These are phyloP conservation scores for Aspergillus puulaauensis DNA, from an alignment of 2,329 filamentous ascomycete genomes.

Conservation along the genomic window DNA sequence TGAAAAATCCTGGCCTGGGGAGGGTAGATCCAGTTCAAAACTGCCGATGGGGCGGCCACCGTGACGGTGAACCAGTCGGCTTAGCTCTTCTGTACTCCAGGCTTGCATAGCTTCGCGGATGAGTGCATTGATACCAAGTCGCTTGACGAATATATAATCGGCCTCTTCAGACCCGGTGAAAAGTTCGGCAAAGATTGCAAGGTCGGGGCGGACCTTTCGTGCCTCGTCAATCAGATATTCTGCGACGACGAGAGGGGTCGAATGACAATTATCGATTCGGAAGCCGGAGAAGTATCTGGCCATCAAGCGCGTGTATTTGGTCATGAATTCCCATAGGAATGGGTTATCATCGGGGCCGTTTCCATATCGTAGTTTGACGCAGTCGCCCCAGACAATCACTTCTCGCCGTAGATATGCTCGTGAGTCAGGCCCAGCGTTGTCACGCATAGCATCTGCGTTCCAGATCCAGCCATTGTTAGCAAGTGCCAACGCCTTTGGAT, in stretches of 20 bases:
- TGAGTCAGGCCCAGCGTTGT: conserved; percentile 88
- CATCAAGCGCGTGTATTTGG: conserved; percentile 83
- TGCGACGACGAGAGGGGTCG: conserved; percentile 89
- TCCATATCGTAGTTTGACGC: conserved; percentile 94
- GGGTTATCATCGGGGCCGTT: conserved; percentile 78
- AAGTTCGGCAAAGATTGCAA: conserved; percentile 91
- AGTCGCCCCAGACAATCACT: conserved; percentile 98
- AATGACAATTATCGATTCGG: conserved; percentile 97
- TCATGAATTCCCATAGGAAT: conserved; percentile 95
- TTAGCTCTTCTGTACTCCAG: conserved; percentile 92
- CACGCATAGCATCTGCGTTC: conserved; percentile 90
- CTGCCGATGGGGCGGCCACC: conserved; percentile 93
- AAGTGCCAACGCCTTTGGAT: conserved; percentile 72
- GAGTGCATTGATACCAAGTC: conserved; percentile 83
- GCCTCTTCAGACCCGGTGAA: conserved; percentile 95
- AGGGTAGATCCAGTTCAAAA: conserved; percentile 89
- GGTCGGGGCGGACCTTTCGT: conserved; percentile 78
- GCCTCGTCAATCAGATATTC: conserved; percentile 94
- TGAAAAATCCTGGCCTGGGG: conserved; percentile 50
- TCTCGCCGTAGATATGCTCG: conserved; percentile 93
- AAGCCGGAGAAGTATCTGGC: conserved; percentile 95
- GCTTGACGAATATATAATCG: conserved; percentile 94
- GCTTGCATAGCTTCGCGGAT: conserved; percentile 98
- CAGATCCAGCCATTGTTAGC: conserved; percentile 99
- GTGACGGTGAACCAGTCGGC: conserved; percentile 87